A percentile compares a stretch with the other conserved stretches of the same genome.
phyloP scores from a whole-genome alignment of 352 stramenopile species.

The Phytophthora crassamura region DNA sequence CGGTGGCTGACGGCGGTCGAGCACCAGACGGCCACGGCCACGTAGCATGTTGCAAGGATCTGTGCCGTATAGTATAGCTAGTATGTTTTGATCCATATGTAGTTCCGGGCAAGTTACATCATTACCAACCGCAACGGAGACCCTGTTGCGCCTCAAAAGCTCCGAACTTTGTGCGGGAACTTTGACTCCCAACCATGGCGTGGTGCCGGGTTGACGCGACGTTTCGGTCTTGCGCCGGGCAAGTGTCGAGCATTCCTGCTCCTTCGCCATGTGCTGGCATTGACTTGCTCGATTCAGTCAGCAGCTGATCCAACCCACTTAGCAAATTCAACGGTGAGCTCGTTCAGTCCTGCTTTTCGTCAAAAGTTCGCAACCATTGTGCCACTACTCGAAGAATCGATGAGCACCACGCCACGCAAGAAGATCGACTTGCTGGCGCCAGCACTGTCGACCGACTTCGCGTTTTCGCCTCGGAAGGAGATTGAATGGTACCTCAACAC shows the following conservation, averaged over 20 bases:
- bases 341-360: slow-evolving; percentile 22
- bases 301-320: slow-evolving; percentile 3
- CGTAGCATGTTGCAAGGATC: background rate
- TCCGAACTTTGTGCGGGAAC: slow-evolving; percentile 18
- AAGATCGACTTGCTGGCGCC: slow-evolving; percentile 37
- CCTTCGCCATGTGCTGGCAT: slow-evolving; percentile 1
- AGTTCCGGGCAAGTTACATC: background rate
- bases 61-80: background rate
- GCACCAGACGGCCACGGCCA: slow-evolving; percentile 12
- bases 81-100: background rate
- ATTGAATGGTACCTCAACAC: slow-evolving; percentile 34
- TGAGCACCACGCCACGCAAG: slow-evolving; percentile 32
- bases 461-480: slow-evolving; percentile 25
- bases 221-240: slow-evolving; percentile 15
- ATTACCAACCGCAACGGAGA: background rate
- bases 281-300: background rate
- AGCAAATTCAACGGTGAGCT: background rate
- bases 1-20: slow-evolving; percentile 9
- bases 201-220: slow-evolving; percentile 21
- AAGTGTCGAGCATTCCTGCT: slow-evolving; percentile 13
- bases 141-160: background rate
- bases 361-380: slow-evolving; percentile 34
- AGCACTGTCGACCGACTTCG: slow-evolving; percentile 23
- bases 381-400: slow-evolving; percentile 37
- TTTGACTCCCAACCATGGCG: slow-evolving; percentile 26